Evolutionary conservation across 2,329 filamentous ascomycete species (phyloP), one percentile per base, ranked within the genome.

Genomic region (Hymenoscyphus infarciens): DNA sequence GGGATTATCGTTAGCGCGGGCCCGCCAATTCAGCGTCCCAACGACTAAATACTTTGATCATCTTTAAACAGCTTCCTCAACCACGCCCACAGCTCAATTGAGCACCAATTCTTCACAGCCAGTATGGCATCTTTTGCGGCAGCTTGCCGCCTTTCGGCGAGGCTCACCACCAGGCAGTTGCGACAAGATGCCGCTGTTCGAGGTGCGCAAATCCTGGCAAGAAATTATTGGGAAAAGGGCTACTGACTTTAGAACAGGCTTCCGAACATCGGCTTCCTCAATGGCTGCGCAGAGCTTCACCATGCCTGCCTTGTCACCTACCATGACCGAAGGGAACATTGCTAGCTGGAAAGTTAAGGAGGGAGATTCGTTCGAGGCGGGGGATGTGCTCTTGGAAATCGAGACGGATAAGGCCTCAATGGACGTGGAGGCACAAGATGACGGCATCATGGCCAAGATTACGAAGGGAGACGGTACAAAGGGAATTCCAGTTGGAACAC

Each of bases 371-470:
- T 96, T 92, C 77, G 81, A 84, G 57, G 89, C 91, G 63, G 92
- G 92, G 69, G 92, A 96, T 76, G 91, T 96, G 35, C 82, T 96
- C 59, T 86, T 96, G 64, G 92, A 96, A 78, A 95, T 96, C 75
- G 92, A 96, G 80, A 96, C 92, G 63, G 92, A 96, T 77, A 96
- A 96, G 82, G 92, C 92, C 61, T 91, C 91, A 62, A 96, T 96
- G 91, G 92, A 96, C 71, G 92, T 96, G 29, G 92, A 96, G 80
- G 92, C 92, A 49, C 92, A 95, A 78, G 92, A 96, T 54, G 91
- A 96, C 74, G 92, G 92, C 52, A 81, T 94, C 69, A 79, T 96
- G 76, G 87, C 92, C 74, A 96, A 95, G 82, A 94, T 96, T 70
- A 84, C 87, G 73, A 80, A 87, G 74, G 80, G 80, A 53, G 88